A percentile compares a stretch with the other conserved stretches of the same genome.
These are phyloP conservation scores for Rhododendron mucronatum DNA, from an alignment of 148 eudicot genomes.

Conservation along the genomic window DNA sequence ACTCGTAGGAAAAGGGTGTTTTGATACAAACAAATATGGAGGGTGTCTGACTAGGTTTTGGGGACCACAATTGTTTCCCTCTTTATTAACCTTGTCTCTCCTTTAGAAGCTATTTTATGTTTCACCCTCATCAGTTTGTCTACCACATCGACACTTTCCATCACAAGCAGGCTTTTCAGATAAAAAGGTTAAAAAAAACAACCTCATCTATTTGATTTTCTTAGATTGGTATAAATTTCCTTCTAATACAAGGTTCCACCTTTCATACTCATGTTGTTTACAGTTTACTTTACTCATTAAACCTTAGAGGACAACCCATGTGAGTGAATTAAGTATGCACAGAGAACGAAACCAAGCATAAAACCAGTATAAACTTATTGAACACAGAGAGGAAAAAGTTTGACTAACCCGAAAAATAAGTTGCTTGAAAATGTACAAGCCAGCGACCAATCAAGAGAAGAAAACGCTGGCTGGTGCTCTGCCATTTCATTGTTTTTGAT, in stretches of 20 bases:
- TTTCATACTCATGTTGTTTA: background rate
- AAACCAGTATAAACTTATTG: background rate
- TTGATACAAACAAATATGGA: slow-evolving; percentile 14
- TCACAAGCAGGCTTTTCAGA: slow-evolving; percentile 5
- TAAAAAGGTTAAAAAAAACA: background rate
- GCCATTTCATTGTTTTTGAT: background rate
- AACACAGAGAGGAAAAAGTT: background rate
- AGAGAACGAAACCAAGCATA: background rate
- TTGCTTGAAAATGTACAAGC: background rate
- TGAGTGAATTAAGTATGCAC: background rate
- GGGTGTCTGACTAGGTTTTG: slow-evolving; percentile 26
- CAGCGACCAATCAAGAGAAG: background rate
- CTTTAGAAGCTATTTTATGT: slow-evolving; percentile 23
- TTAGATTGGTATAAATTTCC: slow-evolving; percentile 4
- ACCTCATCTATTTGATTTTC: background rate
- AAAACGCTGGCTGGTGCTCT: background rate
- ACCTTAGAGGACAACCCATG: slow-evolving; percentile 10
- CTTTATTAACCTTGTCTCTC: slow-evolving; percentile 20
- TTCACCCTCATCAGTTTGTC: slow-evolving; percentile 29
- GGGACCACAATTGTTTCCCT: slow-evolving; percentile 20
- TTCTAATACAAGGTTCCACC: slow-evolving; percentile 11
- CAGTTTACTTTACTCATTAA: slow-evolving; percentile 2
- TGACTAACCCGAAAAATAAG: background rate
- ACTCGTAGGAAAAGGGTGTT: background rate
- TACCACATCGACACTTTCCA: slow-evolving; percentile 10